Base-by-base conservation (phyloP, 495 filamentous ascomycete species). In the Neurospora sp. region DNA sequence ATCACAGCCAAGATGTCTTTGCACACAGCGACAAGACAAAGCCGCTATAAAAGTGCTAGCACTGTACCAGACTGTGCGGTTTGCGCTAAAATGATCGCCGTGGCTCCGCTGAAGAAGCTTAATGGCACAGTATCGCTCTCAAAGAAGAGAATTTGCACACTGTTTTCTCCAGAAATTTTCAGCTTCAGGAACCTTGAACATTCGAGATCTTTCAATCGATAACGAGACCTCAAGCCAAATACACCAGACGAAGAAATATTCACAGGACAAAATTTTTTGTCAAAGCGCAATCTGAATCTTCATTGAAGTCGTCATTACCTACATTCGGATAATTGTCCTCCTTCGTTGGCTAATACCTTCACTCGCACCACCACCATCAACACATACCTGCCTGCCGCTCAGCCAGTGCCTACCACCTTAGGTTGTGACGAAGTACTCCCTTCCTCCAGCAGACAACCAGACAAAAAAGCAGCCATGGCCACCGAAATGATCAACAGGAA, bases 401-500 rank as follows among this genome's bases (percentile, higher is more conserved):
- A 40, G 45, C 40, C 70, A 20, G 37, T 71, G 37, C 70, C 27
- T 65, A 65, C 27, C 6, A 65, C 27, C 14, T 65, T 31, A 31
- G 27, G 27, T 31, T 65, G 22, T 65, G 31, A 35, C 27, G 14
- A 65, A 65, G 27, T 1, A 65, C 22, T 1, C 0, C 53, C 53
- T 65, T 65, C 27, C 14, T 59, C 5, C n/a, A 37, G 5, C 41
- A 38, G 3, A 70, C 40, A 70, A n/a, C 17, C 35, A 14, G 37
- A 17, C 22, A 16, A 27, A 71, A 71, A 40, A 20, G 27, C 27
- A 45, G 40, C 8, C 71, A 79, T 77, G 75, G 44, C 74, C 8
- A 61, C 69, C 40, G 71, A 75, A 37, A 65, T 68, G 9, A 80
- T 78, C 37, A 72, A 77, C 42, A 84, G 81, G 72, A 86, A 86